Percentiles rank a stretch among this genome's conserved stretches.
phyloP scores from a whole-genome alignment of 108 stramenopile genomes.

The Aurantiochytrium sp. region DNA sequence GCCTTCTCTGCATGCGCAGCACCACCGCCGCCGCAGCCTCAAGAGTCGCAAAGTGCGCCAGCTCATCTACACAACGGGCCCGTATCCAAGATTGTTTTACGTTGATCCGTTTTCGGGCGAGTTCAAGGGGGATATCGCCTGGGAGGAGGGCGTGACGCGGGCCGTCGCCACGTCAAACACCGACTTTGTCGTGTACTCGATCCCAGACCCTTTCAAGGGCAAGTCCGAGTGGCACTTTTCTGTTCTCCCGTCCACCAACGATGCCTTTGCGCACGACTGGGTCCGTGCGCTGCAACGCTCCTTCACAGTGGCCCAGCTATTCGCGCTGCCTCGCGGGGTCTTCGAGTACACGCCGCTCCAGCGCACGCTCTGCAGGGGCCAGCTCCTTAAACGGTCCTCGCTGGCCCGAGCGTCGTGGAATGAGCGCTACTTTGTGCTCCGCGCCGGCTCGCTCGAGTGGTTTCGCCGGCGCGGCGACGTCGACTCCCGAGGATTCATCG shows the following conservation, averaged over 20 bases:
- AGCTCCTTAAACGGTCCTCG: background rate
- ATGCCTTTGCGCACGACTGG: background rate
- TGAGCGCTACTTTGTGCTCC: background rate
- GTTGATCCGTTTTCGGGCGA: constrained; percentile 4
- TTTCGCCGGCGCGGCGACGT: background rate
- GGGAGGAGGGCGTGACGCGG: background rate
- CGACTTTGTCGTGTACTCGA: constrained; percentile 21
- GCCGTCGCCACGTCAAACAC: constrained; percentile 2
- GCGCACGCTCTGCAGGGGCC: background rate
- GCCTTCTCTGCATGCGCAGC: background rate
- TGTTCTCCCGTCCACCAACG: background rate
- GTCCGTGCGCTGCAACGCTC: background rate
- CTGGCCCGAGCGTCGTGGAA: background rate
- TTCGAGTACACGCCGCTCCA: background rate
- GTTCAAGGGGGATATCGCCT: constrained; percentile 11
- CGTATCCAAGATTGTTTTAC: background rate
- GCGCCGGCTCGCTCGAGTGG: background rate
- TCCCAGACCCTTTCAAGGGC: background rate
- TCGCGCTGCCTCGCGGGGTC: background rate
- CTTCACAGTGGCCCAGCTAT: background rate
- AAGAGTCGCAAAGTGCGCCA: constrained; percentile 4
- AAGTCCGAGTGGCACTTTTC: constrained; percentile 11
- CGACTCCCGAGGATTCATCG: background rate
- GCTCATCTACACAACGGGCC: constrained; percentile 7
- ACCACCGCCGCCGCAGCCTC: background rate